Evolutionary conservation across 345 rosid species (phyloP).

Genomic region (Litchi chinensis): DNA sequence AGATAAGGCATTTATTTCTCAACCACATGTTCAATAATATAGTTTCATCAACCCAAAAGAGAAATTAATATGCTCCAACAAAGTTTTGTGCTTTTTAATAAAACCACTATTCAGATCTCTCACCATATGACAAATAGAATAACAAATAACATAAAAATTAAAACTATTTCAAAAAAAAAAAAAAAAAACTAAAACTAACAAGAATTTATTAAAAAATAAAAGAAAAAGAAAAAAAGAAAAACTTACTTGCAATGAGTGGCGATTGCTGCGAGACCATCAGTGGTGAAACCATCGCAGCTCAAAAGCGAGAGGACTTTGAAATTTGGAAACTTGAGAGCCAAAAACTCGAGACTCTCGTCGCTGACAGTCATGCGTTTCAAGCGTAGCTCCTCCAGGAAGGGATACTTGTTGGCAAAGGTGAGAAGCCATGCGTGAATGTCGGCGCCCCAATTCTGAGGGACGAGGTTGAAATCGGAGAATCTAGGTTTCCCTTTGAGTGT

Average conservation of each 20-base stretch:
- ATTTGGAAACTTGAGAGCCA: slow-evolving; percentile 49
- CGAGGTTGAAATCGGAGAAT: slow-evolving; percentile 69
- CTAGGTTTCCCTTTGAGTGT: slow-evolving; percentile 74
- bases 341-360: slow-evolving; percentile 60
- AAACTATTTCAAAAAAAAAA: not conserved
- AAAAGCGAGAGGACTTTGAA: slow-evolving; percentile 57
- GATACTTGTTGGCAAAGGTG: slow-evolving; percentile 53
- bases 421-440: slow-evolving; percentile 61
- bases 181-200: not conserved
- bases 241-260: slow-evolving; percentile 66
- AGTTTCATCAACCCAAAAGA: not conserved
- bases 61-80: slow-evolving; percentile 5
- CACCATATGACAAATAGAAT: not conserved
- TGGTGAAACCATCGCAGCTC: slow-evolving; percentile 74
- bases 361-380: slow-evolving; percentile 70
- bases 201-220: not conserved
- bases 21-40: slow-evolving; percentile 8
- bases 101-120: slow-evolving; percentile 7
- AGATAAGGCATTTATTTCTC: slow-evolving; percentile 11
- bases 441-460: slow-evolving; percentile 73
- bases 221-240: not conserved
- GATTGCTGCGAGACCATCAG: slow-evolving; percentile 57
- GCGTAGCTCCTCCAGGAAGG: slow-evolving; percentile 60
- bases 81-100: not conserved
- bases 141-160: not conserved